Conservation (phyloP, 2,329 filamentous ascomycete species). For the Dothideomycetidae sp. region DNA sequence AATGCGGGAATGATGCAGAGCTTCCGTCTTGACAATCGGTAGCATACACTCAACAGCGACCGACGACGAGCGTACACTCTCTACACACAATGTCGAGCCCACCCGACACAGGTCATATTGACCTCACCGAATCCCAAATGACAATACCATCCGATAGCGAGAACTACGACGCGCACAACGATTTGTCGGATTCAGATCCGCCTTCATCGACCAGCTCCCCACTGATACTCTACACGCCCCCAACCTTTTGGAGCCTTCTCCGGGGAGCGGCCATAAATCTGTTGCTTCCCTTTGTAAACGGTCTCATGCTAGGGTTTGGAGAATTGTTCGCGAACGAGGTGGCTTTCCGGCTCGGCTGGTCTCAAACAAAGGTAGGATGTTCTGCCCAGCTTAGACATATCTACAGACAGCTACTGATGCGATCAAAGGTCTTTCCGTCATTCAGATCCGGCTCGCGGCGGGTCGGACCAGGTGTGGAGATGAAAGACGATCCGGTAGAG, state of each 20-base stretch:
- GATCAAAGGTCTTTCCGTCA: constrained; percentile 39
- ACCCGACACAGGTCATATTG: constrained; percentile 14
- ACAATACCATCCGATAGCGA: constrained; percentile 75
- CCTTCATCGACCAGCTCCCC: constrained; percentile 49
- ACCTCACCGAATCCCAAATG: constrained; percentile 57
- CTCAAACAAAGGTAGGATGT: constrained; percentile 67
- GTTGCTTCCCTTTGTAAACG: constrained; percentile 90
- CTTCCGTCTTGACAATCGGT: too few relatives aligned
- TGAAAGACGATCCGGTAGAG: constrained; percentile 51
- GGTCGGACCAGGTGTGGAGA: constrained; percentile 71
- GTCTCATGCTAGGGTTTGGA: constrained; percentile 94
- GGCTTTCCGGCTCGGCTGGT: constrained; percentile 86
- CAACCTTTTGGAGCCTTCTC: constrained; percentile 71
- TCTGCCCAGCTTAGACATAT: not conserved
- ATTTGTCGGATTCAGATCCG: constrained; percentile 47
- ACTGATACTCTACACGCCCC: constrained; percentile 75
- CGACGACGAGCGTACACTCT: too few relatives aligned
- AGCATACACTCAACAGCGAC: too few relatives aligned
- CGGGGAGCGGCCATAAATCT: constrained; percentile 90
- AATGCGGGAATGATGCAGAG: too few relatives aligned
- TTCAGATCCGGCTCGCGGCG: constrained; percentile 48
- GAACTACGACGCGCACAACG: constrained; percentile 53
- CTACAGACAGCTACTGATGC: constrained; percentile 6
- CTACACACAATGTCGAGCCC: constrained; percentile 6
- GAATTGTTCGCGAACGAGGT: constrained; percentile 94